Percentiles rank a stretch among this genome's conserved stretches.
Conservation (phyloP, 1,284 basidiomycete genomes). For the Phellopilus nigrolimitatus region DNA sequence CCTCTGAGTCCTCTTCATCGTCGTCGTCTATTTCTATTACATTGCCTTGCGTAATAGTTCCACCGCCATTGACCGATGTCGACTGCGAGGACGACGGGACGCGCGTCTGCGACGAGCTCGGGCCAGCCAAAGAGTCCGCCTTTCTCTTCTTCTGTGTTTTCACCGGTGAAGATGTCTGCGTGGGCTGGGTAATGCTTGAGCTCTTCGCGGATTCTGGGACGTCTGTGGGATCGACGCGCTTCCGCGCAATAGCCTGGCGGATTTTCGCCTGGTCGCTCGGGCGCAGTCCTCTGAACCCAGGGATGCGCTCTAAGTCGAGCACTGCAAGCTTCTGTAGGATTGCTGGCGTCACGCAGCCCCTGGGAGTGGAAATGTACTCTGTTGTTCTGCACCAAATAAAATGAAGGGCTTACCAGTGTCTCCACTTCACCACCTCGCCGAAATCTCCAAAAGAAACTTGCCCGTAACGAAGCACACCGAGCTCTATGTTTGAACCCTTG, state of each 20-base stretch:
- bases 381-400: not conserved
- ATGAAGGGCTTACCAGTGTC: conserved; percentile 55
- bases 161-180: not conserved
- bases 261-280: conserved; percentile 58
- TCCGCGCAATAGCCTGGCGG: conserved; percentile 46
- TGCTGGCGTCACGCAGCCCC: conserved; percentile 66
- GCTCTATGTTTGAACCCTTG: conserved; percentile 45
- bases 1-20: conserved; percentile 36
- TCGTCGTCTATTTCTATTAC: conserved; percentile 36
- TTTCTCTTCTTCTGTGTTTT: conserved; percentile 13
- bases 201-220: conserved; percentile 40
- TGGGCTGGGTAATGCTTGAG: conserved; percentile 6
- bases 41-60: conserved; percentile 17
- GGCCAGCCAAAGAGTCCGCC: not conserved
- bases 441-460: conserved; percentile 38
- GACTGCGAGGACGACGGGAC: conserved; percentile 4
- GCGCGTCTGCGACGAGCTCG: conserved; percentile 9
- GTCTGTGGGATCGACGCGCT: conserved; percentile 52
- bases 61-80: conserved; percentile 10
- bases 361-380: conserved; percentile 26
- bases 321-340: conserved; percentile 48
- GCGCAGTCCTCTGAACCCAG: conserved; percentile 51
- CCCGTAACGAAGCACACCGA: conserved; percentile 62
- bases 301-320: conserved; percentile 38
- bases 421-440: conserved; percentile 64